Percentiles rank a stretch among this genome's conserved stretches.
Conservation (phyloP, 2,329 filamentous ascomycete species). For the Aspergillus ochraceoroseus region DNA sequence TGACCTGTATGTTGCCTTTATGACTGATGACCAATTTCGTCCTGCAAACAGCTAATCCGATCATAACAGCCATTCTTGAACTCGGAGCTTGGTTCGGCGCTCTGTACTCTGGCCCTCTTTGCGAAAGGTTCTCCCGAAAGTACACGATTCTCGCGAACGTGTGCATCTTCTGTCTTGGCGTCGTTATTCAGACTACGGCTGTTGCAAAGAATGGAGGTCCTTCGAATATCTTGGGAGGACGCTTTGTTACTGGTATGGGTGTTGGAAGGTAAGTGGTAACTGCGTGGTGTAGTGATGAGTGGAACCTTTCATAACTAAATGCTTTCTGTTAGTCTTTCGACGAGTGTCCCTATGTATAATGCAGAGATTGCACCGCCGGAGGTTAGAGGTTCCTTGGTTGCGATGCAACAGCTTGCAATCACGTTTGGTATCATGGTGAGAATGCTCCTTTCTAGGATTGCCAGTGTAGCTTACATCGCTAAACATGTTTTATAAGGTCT, state of each 20-base stretch:
- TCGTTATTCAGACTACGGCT: constrained; percentile 25
- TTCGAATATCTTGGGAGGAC: constrained; percentile 29
- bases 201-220: constrained; percentile 29
- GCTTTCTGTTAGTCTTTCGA: too few relatives aligned
- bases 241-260: constrained; percentile 28
- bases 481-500: too few relatives aligned
- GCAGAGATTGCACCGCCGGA: constrained; percentile 55
- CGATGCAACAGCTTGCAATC: constrained; percentile 61
- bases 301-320: too few relatives aligned
- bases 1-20: too few relatives aligned
- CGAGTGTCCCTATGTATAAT: constrained; percentile 30
- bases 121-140: constrained; percentile 31
- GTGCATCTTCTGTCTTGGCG: constrained; percentile 34
- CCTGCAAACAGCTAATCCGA: too few relatives aligned
- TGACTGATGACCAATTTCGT: too few relatives aligned
- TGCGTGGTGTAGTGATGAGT: too few relatives aligned
- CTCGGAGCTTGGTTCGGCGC: constrained; percentile 36
- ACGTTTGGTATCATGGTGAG: constrained; percentile 50
- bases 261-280: constrained; percentile 15
- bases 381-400: constrained; percentile 61
- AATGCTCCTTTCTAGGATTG: too few relatives aligned
- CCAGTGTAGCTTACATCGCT: too few relatives aligned
- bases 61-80: too few relatives aligned
- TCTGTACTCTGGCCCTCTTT: constrained; percentile 30
- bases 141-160: constrained; percentile 35